Evolutionary conservation across 169 alveolate species (phyloP), one percentile per base, ranked within the genome.

Genomic region (Eimeria tenella): DNA sequence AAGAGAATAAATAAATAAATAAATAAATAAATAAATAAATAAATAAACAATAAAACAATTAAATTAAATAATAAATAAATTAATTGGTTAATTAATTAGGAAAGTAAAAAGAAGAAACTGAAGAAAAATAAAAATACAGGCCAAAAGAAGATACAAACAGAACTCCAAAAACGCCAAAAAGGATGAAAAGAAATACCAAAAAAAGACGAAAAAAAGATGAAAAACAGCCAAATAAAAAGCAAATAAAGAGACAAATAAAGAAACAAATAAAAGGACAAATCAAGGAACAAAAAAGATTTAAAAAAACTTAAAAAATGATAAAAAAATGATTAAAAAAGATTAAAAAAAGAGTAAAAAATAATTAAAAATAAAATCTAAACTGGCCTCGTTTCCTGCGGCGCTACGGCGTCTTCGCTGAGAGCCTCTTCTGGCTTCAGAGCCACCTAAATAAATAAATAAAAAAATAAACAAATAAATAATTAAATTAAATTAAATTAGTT

Each of bases 331-430:
- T n/a, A n/a, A n/a, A n/a, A n/a, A n/a, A 13, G 90, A n/a, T 55
- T 6, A 23, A 9, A 56, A 15, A 19, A 25, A 21, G 63, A 55
- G n/a, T 5, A 31, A 4, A 23, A 8, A 82, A 9, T n/a, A 50
- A 42, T 3, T 50, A 63, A 86, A 17, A 6, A 2, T 19, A 1
- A 53, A n/a, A 21, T 77, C 74, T n/a, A 53, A 8, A n/a, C 83
- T 4, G 21, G 68, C 93, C 84, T 7, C 60, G 93, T 86, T 55
- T 86, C 93, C 52, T 53, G 77, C 49, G 93, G 93, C n/a, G 93
- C 13, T 0, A 55, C 15, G 53, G 52, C 84, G 62, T 86, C 93
- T 42, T 13, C 70, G 11, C 93, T 42, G 25, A 68, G 58, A 3
- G 49, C 84, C 70, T 86, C 93, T 3, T 86, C 93, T 4, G 93